Conservation (phyloP, 768 basidiomycete species). For the Collybia mongolica region DNA sequence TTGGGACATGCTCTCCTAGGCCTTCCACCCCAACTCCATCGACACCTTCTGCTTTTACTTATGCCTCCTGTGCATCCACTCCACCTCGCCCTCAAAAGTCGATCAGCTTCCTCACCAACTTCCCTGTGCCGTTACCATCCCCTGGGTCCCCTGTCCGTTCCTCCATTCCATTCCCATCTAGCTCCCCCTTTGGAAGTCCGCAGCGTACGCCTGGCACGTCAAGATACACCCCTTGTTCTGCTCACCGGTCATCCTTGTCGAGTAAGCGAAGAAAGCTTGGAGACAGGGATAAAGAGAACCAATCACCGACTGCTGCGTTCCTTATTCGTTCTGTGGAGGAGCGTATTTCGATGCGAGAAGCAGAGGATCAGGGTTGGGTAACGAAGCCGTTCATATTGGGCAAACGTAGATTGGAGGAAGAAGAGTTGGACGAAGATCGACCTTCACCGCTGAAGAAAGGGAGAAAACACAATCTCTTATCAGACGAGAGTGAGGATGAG, state of each 20-base stretch:
- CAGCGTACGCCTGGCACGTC: conserved; percentile 24
- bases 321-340: conserved; percentile 40
- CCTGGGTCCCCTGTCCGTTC: conserved; percentile 10
- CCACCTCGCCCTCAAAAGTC: conserved; percentile 37
- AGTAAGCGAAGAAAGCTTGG: conserved; percentile 36
- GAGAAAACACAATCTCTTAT: conserved; percentile 12
- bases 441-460: conserved; percentile 19
- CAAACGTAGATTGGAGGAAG: conserved; percentile 44
- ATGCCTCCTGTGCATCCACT: conserved; percentile 19
- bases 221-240: conserved; percentile 18
- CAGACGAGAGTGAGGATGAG: conserved; percentile 33
- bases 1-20: not conserved
- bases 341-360: conserved; percentile 39
- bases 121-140: conserved; percentile 15
- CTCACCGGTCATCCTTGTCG: conserved; percentile 16
- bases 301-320: conserved; percentile 32
- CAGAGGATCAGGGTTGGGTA: conserved; percentile 16
- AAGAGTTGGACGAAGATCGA: conserved; percentile 26
- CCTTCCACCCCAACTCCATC: conserved; percentile 9
- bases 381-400: conserved; percentile 25
- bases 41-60: conserved; percentile 17
- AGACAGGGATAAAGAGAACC: conserved; percentile 59
- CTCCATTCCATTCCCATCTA: conserved; percentile 1
- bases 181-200: not conserved
- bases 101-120: conserved; percentile 21